Conservation (phyloP, 75 land plant species). For the Sequoiadendron giganteum region DNA sequence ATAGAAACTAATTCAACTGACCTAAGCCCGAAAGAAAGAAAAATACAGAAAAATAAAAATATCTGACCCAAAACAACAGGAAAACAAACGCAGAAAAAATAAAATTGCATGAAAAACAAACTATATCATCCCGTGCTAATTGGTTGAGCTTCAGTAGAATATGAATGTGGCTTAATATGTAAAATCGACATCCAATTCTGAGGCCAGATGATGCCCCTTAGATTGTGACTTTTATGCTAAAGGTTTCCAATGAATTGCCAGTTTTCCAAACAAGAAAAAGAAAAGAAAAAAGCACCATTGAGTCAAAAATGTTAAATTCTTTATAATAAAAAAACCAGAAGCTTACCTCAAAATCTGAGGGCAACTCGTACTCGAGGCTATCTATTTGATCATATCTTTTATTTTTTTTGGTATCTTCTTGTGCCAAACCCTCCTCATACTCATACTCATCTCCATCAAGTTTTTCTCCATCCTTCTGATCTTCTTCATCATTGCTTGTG, state of each 20-base stretch:
- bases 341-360: conserved; percentile 81
- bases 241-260: not conserved
- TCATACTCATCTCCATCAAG: conserved; percentile 48
- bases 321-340: not conserved
- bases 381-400: conserved; percentile 75
- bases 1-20: too few species aligned
- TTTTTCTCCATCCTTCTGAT: conserved; percentile 14
- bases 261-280: not conserved
- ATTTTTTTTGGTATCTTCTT: conserved; percentile 82
- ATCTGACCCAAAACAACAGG: not conserved
- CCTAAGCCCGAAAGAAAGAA: not conserved
- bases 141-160: too few species aligned
- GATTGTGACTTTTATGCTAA: not conserved
- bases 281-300: not conserved
- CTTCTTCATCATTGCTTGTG: conserved; percentile 13
- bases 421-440: conserved; percentile 69
- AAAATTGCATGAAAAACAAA: too few species aligned
- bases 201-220: too few species aligned
- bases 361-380: conserved; percentile 71
- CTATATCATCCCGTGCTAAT: too few species aligned
- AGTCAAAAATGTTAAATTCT: not conserved
- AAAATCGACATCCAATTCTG: too few species aligned
- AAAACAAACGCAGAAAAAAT: conserved; percentile 39
- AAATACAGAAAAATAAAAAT: not conserved
- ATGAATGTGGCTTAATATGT: too few species aligned